Conservation (phyloP, 2,329 filamentous ascomycete species). For the Cytospora chrysosperma region DNA sequence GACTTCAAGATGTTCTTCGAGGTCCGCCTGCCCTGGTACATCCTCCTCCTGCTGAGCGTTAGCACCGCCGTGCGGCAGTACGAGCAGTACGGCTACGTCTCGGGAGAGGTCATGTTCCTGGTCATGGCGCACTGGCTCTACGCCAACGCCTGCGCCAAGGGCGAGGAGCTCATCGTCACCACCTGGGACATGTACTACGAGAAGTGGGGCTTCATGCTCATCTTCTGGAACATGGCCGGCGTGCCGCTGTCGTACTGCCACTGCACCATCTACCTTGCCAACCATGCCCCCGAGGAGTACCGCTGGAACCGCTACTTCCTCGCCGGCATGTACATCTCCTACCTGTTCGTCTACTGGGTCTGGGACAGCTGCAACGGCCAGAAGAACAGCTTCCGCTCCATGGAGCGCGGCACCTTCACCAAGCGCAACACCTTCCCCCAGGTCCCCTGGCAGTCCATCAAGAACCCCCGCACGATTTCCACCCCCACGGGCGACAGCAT, state of each 20-base stretch:
- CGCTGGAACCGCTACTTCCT: constrained; percentile 63
- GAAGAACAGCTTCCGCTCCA: constrained; percentile 77
- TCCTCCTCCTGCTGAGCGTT: constrained; percentile 68
- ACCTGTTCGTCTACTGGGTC: constrained; percentile 77
- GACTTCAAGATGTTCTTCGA: constrained; percentile 96
- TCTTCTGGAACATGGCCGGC: constrained; percentile 85
- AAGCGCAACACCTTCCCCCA: constrained; percentile 75
- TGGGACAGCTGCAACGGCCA: constrained; percentile 83
- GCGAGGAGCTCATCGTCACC: constrained; percentile 76
- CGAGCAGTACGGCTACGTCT: constrained; percentile 75
- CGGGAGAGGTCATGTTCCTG: constrained; percentile 70
- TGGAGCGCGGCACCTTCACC: constrained; percentile 63
- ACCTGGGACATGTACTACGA: constrained; percentile 91
- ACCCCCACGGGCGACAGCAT: constrained; percentile 69
- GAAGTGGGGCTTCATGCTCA: constrained; percentile 87
- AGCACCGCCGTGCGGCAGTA: constrained; percentile 72
- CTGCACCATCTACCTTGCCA: constrained; percentile 77
- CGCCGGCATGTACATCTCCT: constrained; percentile 58
- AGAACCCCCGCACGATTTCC: constrained; percentile 70
- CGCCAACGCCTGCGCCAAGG: constrained; percentile 79
- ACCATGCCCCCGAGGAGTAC: constrained; percentile 69
- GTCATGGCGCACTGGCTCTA: constrained; percentile 80
- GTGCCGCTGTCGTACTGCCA: constrained; percentile 82
- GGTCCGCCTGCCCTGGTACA: constrained; percentile 84
- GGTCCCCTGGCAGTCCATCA: constrained; percentile 72